phyloP scores from a whole-genome alignment of 2,329 filamentous ascomycete genomes.

The Arthrobotrys conoides region DNA sequence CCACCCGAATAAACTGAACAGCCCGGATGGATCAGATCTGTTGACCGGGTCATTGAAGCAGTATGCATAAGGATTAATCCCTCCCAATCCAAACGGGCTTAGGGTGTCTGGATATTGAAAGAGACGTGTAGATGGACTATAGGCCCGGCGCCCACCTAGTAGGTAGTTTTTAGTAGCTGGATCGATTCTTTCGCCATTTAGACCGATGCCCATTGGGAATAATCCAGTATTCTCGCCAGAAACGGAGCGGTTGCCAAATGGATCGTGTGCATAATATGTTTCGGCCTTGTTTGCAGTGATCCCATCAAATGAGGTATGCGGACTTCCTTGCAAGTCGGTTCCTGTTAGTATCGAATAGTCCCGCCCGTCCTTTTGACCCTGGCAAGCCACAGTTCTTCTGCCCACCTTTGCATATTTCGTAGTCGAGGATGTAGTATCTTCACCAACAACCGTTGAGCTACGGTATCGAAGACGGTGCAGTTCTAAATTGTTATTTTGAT shows the following conservation, averaged over 20 bases:
- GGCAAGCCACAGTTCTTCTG: background rate
- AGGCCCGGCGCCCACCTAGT: background rate
- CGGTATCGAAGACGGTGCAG: background rate
- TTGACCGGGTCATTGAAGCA: slow-evolving; percentile 16
- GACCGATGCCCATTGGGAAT: background rate
- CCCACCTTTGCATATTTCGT: background rate
- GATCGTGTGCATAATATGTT: background rate
- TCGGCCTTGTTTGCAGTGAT: background rate
- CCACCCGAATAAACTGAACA: background rate
- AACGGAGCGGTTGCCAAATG: background rate
- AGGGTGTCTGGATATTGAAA: background rate
- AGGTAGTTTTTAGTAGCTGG: background rate
- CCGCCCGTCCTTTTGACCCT: background rate
- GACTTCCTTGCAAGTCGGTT: background rate
- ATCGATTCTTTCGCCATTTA: background rate
- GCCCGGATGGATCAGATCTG: background rate
- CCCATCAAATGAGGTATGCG: too few relatives aligned
- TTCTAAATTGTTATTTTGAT: background rate
- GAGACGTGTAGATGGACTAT: background rate
- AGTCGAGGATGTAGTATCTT: background rate
- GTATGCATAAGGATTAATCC: background rate
- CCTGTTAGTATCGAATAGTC: background rate
- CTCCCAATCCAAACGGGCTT: background rate
- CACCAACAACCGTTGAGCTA: background rate
- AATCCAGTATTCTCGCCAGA: too few relatives aligned